Evolutionary conservation across 441 rosid species (phyloP), one percentile per base, ranked within the genome.

Genomic region (Corymbia calophylla): DNA sequence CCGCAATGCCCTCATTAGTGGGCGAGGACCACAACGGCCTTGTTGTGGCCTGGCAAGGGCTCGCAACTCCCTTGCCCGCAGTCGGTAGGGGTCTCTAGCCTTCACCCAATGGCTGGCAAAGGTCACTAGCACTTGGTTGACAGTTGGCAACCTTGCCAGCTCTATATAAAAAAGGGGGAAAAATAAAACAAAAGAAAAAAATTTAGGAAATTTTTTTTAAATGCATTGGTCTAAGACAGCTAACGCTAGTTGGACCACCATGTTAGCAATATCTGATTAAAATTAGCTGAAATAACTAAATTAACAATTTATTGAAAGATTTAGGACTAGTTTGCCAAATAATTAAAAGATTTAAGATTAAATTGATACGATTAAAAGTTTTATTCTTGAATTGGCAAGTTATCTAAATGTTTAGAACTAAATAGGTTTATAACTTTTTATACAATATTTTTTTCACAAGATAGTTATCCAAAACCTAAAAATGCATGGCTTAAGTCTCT

Each of bases 171-270:
- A 9, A 2, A 3, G n/a, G 7, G 0, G n/a, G 14, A 10, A 58
- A 58, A 58, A 58, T 9, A 9, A 58, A 58, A 58, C 0, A 3
- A 58, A 14, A 25, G 14, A 29, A 58, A 58, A 58, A 58, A 25
- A 2, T 2, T 2, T 58, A 23, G 64, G n/a, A 58, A 58, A 25
- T 0, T 0, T 39, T 39, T 39, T 39, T 39, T 4, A 39, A 39
- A 39, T 39, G 14, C 7, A 58, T 9, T 0, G 0, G 1, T 25
- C 0, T 9, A 8, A 2, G 25, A 58, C 2, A 14, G 64, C 11
- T 58, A 5, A 58, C 0, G 0, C 0, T 25, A 0, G 25, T 0
- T 58, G 1, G 0, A 10, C 15, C 0, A 0, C 64, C 25, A 10
- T 2, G 0, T 25, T 0, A 10, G n/a, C 1, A 0, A 58, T 25